phyloP scores from a whole-genome alignment of 495 filamentous ascomycete genomes.

The Apiosordaria backusii region DNA sequence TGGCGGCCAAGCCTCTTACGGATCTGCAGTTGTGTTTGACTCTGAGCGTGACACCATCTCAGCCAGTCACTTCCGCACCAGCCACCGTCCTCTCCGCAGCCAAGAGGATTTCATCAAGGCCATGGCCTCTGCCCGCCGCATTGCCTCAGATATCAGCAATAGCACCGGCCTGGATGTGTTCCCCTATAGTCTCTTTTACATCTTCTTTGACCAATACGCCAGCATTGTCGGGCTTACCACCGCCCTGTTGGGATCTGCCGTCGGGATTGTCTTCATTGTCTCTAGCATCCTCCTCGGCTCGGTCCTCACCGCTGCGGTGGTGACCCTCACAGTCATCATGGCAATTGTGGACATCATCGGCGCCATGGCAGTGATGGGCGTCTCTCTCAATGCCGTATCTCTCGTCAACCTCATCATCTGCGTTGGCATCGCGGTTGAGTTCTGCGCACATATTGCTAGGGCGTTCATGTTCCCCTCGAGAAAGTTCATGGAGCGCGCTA shows the following conservation, averaged over 20 bases:
- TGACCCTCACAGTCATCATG: slow-evolving; percentile 85
- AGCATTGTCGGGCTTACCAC: slow-evolving; percentile 75
- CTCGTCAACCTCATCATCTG: slow-evolving; percentile 98
- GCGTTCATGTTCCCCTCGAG: slow-evolving; percentile 91
- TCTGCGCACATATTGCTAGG: slow-evolving; percentile 93
- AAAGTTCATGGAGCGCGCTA: slow-evolving; percentile 70
- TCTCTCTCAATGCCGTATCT: slow-evolving; percentile 93
- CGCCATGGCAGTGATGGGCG: slow-evolving; percentile 81
- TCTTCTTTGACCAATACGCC: slow-evolving; percentile 97
- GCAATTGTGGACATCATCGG: slow-evolving; percentile 92
- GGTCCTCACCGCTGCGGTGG: slow-evolving; percentile 70
- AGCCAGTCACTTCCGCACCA: slow-evolving; percentile 88
- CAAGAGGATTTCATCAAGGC: slow-evolving; percentile 93
- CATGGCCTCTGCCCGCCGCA: slow-evolving; percentile 86
- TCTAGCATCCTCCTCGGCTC: slow-evolving; percentile 80
- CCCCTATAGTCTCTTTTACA: slow-evolving; percentile 94
- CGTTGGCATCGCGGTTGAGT: slow-evolving; percentile 92
- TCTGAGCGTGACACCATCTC: slow-evolving; percentile 56
- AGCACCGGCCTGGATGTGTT: slow-evolving; percentile 75
- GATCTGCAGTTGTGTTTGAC: slow-evolving; percentile 79
- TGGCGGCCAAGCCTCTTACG: slow-evolving; percentile 83
- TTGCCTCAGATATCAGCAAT: slow-evolving; percentile 66
- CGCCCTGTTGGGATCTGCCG: slow-evolving; percentile 73
- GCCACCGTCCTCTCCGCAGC: slow-evolving; percentile 76
- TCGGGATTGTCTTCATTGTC: slow-evolving; percentile 77